Conservation (phyloP, 2,329 filamentous ascomycete species). For the Parafenestella ontariensis region DNA sequence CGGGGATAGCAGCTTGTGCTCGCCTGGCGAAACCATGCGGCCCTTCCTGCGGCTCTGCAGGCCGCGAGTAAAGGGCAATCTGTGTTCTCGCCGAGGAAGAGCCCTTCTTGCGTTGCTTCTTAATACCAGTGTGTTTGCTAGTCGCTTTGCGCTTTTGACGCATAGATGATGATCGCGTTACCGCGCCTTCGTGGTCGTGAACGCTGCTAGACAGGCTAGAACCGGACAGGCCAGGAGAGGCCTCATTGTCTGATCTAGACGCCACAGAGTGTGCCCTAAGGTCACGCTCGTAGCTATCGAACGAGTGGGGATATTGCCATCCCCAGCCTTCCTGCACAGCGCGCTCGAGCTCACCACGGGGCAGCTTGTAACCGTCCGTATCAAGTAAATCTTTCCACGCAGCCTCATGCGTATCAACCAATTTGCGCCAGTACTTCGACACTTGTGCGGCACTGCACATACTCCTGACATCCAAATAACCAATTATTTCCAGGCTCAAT, state of each 20-base stretch:
- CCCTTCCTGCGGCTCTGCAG: slow-evolving; percentile 70
- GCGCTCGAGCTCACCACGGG: slow-evolving; percentile 80
- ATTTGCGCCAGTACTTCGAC: slow-evolving; percentile 89
- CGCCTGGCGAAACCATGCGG: slow-evolving; percentile 86
- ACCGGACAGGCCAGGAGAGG: slow-evolving; percentile 31
- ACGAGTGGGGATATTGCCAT: slow-evolving; percentile 86
- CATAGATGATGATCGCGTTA: slow-evolving; percentile 38
- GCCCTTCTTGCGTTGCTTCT: slow-evolving; percentile 64
- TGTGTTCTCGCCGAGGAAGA: slow-evolving; percentile 53
- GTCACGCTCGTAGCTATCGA: slow-evolving; percentile 80
- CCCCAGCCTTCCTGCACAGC: slow-evolving; percentile 95
- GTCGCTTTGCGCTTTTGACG: slow-evolving; percentile 51
- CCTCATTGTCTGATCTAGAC: slow-evolving; percentile 51
- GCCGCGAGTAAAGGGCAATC: slow-evolving; percentile 55
- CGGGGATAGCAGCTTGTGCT: slow-evolving; percentile 81
- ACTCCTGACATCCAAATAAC: slow-evolving; percentile 83
- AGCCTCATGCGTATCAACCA: slow-evolving; percentile 91
- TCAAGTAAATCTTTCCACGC: slow-evolving; percentile 96
- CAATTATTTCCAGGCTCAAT: slow-evolving; percentile 84
- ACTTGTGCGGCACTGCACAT: slow-evolving; percentile 91
- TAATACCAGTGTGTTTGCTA: slow-evolving; percentile 51
- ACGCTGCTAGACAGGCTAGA: slow-evolving; percentile 18
- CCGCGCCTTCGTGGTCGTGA: slow-evolving; percentile 37
- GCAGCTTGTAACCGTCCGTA: slow-evolving; percentile 78
- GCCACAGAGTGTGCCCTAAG: slow-evolving; percentile 64